Percentiles rank a stretch among this genome's conserved stretches.
These are phyloP conservation scores for Mucor plumbeus DNA, from an alignment of 371 early-diverging fungal genomes.

Conservation along the genomic window DNA sequence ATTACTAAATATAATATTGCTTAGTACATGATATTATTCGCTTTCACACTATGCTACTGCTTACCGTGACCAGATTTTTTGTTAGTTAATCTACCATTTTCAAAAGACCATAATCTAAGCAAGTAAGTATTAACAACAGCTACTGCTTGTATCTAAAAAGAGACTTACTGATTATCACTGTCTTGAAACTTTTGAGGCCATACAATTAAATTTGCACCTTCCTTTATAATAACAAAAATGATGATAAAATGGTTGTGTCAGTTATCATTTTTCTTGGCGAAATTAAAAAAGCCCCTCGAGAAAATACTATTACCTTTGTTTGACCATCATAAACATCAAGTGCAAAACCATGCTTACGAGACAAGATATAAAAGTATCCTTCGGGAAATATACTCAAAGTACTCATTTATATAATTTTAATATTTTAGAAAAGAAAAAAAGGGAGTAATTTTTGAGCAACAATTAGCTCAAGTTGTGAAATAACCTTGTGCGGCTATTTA, in stretches of 20 bases:
- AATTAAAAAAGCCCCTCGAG: too few relatives aligned
- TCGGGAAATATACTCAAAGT: slow-evolving; percentile 6
- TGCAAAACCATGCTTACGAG: slow-evolving; percentile 52
- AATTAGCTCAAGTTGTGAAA: neutral
- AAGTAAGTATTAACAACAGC: neutral
- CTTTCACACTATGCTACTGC: neutral
- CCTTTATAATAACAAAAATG: slow-evolving; percentile 22
- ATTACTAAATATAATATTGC: slow-evolving; percentile 22
- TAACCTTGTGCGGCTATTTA: neutral
- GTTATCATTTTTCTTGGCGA: neutral
- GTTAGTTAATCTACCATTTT: slow-evolving; percentile 46
- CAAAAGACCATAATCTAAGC: slow-evolving; percentile 48
- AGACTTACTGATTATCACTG: slow-evolving; percentile 51
- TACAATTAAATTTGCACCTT: slow-evolving; percentile 53
- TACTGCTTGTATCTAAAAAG: neutral
- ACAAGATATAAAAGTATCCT: slow-evolving; percentile 52
- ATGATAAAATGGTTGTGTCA: neutral
- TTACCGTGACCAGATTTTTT: slow-evolving; percentile 58
- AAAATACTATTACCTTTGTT: slow-evolving; percentile 39
- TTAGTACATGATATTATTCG: neutral
- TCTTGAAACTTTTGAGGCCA: slow-evolving; percentile 61
- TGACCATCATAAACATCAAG: slow-evolving; percentile 56
- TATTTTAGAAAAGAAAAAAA: neutral
- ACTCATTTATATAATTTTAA: neutral
- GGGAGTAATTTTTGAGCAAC: neutral